Evolutionary conservation across 177 flowering plant genomes (phyloP), one percentile per base, ranked within the genome.

Genomic region (Vitis hybrid): DNA sequence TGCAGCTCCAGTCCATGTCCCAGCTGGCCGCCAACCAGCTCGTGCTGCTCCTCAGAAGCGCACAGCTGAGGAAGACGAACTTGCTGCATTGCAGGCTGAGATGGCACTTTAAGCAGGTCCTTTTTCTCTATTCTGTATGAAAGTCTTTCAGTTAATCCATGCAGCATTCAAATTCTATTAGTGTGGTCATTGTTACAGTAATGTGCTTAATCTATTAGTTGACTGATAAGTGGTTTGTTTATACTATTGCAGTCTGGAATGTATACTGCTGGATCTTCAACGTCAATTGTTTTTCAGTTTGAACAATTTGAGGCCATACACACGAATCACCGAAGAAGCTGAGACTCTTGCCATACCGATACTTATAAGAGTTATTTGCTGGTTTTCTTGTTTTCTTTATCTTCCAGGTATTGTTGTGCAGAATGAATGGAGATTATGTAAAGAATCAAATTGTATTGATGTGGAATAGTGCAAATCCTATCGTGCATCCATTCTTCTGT

Each of bases 11-110:
- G 81, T 85, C 46, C 83, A 78, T 13, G 84, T 79, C 30, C 93
- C 93, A 21, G 81, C 85, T 4, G 89, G 85, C 63, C 81, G 78
- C 66, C 88, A 81, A 75, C 83, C 84, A 53, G 71, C 81, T 30
- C 89, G 85, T n/a, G 88, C 89, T 61, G 72, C 70, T 54, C 83
- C 85, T 21, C 86, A 83, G 68, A 85, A 83, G 74, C 82, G 71
- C 20, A 86, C 90, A 6, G 84, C 80, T 27, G 95, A 92, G 73
- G 95, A 89, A 69, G 94, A 88, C 64, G 95, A 92, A 69, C 86
- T 92, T 51, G 93, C 95, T 68, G 91, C 90, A 50, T 78, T 92
- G 65, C 93, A 92, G 75, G 90, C 89, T 58, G 93, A 92, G 76
- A 86, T 92, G 95, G 95, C 97, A 46, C 88, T 86, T 57, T 92